A percentile compares a stretch with the other conserved stretches of the same genome.
Evolutionary conservation across 2,329 filamentous ascomycete species (phyloP).

Genomic region (Whalleya microplaca): DNA sequence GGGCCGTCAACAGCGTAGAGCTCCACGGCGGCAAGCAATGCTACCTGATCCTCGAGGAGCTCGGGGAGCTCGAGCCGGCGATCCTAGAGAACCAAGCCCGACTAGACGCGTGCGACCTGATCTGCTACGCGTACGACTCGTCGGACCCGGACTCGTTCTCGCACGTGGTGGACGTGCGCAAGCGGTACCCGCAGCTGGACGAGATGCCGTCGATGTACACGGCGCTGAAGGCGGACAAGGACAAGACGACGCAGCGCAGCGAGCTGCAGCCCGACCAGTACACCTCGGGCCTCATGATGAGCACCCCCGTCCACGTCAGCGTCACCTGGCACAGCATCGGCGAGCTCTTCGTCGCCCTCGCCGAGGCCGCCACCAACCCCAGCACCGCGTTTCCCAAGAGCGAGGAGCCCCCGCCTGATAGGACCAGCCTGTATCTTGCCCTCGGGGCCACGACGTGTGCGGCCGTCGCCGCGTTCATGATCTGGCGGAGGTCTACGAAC

Average conservation of each 20-base stretch:
- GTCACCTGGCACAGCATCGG: constrained; percentile 93
- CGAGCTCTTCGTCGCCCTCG: constrained; percentile 89
- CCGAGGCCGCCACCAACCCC: constrained; percentile 89
- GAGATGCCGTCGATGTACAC: constrained; percentile 91
- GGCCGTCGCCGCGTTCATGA: constrained; percentile 65
- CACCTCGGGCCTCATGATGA: constrained; percentile 82
- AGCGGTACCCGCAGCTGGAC: constrained; percentile 80
- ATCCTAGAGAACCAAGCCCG: constrained; percentile 91
- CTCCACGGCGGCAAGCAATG: constrained; percentile 95
- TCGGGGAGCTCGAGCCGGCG: constrained; percentile 92
- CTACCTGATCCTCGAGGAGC: constrained; percentile 93
- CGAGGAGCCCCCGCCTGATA: constrained; percentile 83
- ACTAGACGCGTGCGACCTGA: constrained; percentile 87
- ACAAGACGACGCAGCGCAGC: constrained; percentile 94
- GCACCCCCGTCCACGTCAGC: constrained; percentile 89
- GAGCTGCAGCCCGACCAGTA: constrained; percentile 93
- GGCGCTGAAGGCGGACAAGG: constrained; percentile 90
- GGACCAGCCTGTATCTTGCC: constrained; percentile 84
- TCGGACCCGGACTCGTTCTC: constrained; percentile 95
- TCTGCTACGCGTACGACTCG: constrained; percentile 96
- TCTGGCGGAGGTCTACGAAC: constrained; percentile 63
- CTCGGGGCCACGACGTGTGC: constrained; percentile 73
- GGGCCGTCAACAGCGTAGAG: constrained; percentile 95
- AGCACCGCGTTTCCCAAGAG: constrained; percentile 86
- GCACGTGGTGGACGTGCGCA: constrained; percentile 81